Evolutionary conservation across 2,329 filamentous ascomycete genomes (phyloP), one percentile per base, ranked within the genome.

Genomic region (Akanthomyces muscarius): DNA sequence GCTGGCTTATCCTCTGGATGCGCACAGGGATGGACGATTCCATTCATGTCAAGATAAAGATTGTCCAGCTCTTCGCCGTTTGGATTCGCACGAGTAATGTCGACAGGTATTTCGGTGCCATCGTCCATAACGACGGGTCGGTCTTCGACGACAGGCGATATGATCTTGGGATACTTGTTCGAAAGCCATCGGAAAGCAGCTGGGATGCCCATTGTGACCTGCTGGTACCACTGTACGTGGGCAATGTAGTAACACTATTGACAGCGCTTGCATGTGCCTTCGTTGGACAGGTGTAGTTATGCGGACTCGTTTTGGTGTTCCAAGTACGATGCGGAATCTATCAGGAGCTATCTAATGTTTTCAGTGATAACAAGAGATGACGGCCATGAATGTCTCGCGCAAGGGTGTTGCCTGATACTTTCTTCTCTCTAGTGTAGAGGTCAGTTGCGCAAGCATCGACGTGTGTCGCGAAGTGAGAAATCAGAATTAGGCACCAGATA

Each of bases 11-110:
- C 94, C 75, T 99, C 95, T 0, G 95, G 95, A 78, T 99, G 95
- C 53, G 94, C 97, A 79, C 95, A 99, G 38, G 96, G 96, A 80
- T 99, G 95, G 44, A 99, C 95, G 68, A 99, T 99, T 74, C 95
- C 96, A 76, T 99, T 99, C 94, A 99, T 98, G 72, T 99, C 95
- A 66, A 99, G 86, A 73, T 99, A 99, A 6, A 99, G 82, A 72
- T 99, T 99, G 78, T 99, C 94, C 72, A 97, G 91, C 76, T 99
- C 95, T 78, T 98, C 94, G 74, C 92, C 92, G 77, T 99, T 99
- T 3, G 96, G 96, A 72, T 99, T 99, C 6, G 91, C 87, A 45
- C 86, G 81, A 7, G 89, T 92, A 13, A 86, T 88, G 73, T 99
- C 92, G 65, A 98, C 86, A 2, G 95, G 95, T 63, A 97, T 89